phyloP scores from a whole-genome alignment of 805 yeast species.

The Candida patagonica region DNA sequence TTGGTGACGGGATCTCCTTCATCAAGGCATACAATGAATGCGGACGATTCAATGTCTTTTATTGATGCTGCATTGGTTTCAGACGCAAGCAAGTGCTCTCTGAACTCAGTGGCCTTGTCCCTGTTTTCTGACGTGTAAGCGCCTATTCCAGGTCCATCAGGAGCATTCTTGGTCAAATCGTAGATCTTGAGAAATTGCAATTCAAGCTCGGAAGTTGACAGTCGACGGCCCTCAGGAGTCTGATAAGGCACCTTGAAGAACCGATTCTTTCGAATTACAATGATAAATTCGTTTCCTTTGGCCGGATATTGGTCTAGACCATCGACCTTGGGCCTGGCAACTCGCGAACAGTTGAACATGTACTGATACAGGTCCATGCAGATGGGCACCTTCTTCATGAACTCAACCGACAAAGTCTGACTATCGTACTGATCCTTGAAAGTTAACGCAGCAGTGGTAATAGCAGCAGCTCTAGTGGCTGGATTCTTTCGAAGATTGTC shows the following conservation, averaged over 20 bases:
- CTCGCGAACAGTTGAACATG: constrained; percentile 84
- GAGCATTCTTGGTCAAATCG: constrained; percentile 31
- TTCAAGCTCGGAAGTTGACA: constrained; percentile 33
- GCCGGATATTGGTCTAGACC: constrained; percentile 41
- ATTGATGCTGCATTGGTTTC: constrained; percentile 56
- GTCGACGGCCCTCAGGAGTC: constrained; percentile 26
- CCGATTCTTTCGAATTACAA: constrained; percentile 66
- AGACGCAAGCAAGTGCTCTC: constrained; percentile 44
- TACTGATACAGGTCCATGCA: constrained; percentile 89
- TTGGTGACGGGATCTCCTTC: constrained; percentile 60
- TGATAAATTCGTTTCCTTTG: constrained; percentile 50
- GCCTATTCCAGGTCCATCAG: constrained; percentile 54
- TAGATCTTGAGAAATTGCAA: constrained; percentile 51
- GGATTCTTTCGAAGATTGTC: constrained; percentile 30
- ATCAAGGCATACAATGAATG: constrained; percentile 78
- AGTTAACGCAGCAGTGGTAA: constrained; percentile 56
- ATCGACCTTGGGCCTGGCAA: constrained; percentile 42
- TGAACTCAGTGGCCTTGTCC: constrained; percentile 64
- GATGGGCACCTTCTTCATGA: constrained; percentile 66
- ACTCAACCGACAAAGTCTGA: constrained; percentile 73
- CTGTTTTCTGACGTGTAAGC: constrained; percentile 76
- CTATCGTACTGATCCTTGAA: constrained; percentile 59
- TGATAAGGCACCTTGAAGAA: constrained; percentile 58
- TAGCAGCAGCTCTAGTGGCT: constrained; percentile 59
- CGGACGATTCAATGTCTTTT: constrained; percentile 61